Percentiles rank a stretch among this genome's conserved stretches.
Conservation (phyloP, 305 asterid genomes). For the Fraxinus latifolia region DNA sequence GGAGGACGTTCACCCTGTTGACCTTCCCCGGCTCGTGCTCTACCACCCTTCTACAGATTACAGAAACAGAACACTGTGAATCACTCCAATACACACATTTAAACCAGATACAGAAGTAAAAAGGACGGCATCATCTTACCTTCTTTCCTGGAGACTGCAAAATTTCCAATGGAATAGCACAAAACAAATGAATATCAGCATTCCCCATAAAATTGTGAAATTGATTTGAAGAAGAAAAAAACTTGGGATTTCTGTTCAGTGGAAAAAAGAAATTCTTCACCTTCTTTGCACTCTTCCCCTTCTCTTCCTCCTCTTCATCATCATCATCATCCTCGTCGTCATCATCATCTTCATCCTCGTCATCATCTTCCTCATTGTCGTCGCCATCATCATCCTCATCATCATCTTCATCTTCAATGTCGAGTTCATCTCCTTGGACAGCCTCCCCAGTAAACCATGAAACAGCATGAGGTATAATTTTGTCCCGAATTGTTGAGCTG, state of each 20-base stretch:
- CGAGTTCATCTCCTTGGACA: constrained; percentile 37
- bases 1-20: constrained; percentile 41
- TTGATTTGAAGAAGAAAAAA: not conserved
- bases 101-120: not conserved
- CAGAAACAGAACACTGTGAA: constrained; percentile 7
- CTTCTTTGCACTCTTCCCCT: constrained; percentile 28
- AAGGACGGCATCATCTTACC: constrained; percentile 2
- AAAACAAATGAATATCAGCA: constrained; percentile 15
- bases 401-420: constrained; percentile 30
- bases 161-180: not conserved
- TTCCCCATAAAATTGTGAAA: constrained; percentile 6
- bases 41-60: constrained; percentile 29
- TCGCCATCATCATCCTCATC: not conserved
- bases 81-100: not conserved
- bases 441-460: constrained; percentile 69
- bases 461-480: constrained; percentile 55
- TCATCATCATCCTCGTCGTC: not conserved
- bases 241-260: not conserved
- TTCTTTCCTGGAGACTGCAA: constrained; percentile 26
- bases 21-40: constrained; percentile 30
- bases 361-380: not conserved
- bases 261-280: constrained; percentile 22
- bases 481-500: constrained; percentile 56
- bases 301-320: constrained; percentile 26
- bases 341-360: not conserved